A percentile compares a stretch with the other conserved stretches of the same genome.
Evolutionary conservation across 2,329 filamentous ascomycete species (phyloP).

Genomic region (Helotiales sp.): DNA sequence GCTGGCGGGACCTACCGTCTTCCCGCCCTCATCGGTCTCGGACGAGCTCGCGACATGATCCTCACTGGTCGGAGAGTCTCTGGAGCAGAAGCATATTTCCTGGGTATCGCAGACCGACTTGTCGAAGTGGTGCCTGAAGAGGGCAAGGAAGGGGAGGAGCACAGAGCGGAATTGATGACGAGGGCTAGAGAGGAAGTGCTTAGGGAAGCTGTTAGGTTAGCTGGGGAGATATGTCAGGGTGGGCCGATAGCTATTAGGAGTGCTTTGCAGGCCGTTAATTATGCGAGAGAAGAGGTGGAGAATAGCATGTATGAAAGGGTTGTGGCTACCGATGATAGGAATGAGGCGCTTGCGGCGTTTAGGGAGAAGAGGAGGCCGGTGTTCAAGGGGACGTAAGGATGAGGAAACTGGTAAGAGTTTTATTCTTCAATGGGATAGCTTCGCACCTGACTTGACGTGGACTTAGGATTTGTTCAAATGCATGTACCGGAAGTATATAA

Average conservation of each 20-base stretch:
- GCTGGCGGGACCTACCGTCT: conserved; percentile 91
- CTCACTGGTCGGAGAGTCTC: conserved; percentile 85
- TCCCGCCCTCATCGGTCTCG: conserved; percentile 75
- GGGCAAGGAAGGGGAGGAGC: conserved; percentile 37
- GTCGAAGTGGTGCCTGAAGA: conserved; percentile 71
- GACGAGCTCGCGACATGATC: conserved; percentile 84
- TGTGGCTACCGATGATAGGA: conserved; percentile 78
- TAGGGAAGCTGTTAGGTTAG: conserved; percentile 74
- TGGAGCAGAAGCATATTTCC: conserved; percentile 84
- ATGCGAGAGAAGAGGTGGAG: conserved; percentile 75
- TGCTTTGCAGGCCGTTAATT: conserved; percentile 74
- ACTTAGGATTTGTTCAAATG: too few relatives aligned
- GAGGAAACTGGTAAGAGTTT: too few relatives aligned
- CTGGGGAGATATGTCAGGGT: conserved; percentile 84
- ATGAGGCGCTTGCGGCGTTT: conserved; percentile 88
- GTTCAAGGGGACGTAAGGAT: conserved; percentile 53
- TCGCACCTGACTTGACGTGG: too few relatives aligned
- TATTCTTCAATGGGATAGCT: too few relatives aligned
- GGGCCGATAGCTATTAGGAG: conserved; percentile 81
- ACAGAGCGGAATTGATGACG: conserved; percentile 48
- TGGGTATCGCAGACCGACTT: conserved; percentile 87
- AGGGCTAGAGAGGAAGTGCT: conserved; percentile 68
- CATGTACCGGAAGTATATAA: too few relatives aligned
- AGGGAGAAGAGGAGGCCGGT: conserved; percentile 69
- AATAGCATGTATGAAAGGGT: conserved; percentile 85